Evolutionary conservation across 129 eudicot species (phyloP).

Genomic region (Flaveria brownii): DNA sequence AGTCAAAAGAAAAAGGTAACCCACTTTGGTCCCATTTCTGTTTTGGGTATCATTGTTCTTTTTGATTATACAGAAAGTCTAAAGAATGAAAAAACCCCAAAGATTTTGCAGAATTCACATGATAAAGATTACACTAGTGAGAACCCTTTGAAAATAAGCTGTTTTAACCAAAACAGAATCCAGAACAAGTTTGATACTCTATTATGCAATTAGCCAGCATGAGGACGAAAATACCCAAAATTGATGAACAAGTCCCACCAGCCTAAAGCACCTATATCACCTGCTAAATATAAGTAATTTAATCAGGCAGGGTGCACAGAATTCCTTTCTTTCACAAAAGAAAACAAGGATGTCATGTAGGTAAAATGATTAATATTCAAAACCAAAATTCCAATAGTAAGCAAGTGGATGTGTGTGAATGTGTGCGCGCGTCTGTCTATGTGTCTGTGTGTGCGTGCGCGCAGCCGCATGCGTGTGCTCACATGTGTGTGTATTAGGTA

Average conservation of each 20-base stretch:
- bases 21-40: slow-evolving; percentile 1
- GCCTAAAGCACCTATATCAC: slow-evolving; percentile 76
- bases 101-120: background rate
- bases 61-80: background rate
- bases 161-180: background rate
- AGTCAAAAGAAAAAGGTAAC: background rate
- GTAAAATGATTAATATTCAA: background rate
- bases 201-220: background rate
- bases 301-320: slow-evolving; percentile 15
- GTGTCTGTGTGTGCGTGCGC: too few species aligned
- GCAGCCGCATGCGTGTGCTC: background rate
- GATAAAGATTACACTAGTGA: background rate
- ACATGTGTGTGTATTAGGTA: background rate
- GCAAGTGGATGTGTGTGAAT: background rate
- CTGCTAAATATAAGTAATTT: slow-evolving; percentile 48
- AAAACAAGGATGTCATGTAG: background rate
- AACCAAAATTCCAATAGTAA: background rate
- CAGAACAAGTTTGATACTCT: background rate
- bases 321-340: slow-evolving; percentile 6
- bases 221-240: slow-evolving; percentile 59
- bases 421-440: too few species aligned
- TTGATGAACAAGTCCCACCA: slow-evolving; percentile 97
- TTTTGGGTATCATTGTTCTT: background rate
- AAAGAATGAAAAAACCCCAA: background rate
- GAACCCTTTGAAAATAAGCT: background rate